Evolutionary conservation across 2,329 filamentous ascomycete genomes (phyloP).

Genomic region (Mycogone perniciosa): DNA sequence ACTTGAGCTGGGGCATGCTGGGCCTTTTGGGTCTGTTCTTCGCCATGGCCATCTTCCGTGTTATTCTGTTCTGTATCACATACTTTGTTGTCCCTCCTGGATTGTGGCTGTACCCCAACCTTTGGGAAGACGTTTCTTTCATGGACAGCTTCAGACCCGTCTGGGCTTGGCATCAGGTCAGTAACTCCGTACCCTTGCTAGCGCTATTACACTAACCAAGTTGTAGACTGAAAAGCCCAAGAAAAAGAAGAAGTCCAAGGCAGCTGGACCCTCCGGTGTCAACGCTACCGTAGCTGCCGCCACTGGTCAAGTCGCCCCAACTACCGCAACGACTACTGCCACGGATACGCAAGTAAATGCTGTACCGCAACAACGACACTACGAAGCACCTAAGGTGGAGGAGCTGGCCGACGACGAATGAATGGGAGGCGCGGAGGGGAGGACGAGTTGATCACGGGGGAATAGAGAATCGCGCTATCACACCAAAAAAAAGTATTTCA

Average conservation of each 20-base stretch:
- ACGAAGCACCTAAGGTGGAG: constrained; percentile 47
- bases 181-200: constrained; percentile 20
- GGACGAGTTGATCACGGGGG: constrained; percentile 2
- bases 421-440: background rate
- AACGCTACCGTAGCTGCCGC: constrained; percentile 44
- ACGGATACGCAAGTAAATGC: constrained; percentile 49
- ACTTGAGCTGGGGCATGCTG: constrained; percentile 89
- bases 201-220: constrained; percentile 16
- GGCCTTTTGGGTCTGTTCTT: constrained; percentile 91
- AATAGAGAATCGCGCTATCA: background rate
- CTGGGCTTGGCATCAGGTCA: constrained; percentile 97
- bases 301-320: constrained; percentile 47
- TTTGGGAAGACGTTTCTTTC: constrained; percentile 98
- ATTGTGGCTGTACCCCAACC: constrained; percentile 95
- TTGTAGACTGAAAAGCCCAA: constrained; percentile 31
- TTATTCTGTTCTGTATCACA: constrained; percentile 90
- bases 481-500: background rate
- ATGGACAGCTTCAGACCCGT: constrained; percentile 93
- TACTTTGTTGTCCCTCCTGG: constrained; percentile 80
- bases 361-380: constrained; percentile 36
- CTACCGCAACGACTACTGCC: constrained; percentile 50
- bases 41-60: constrained; percentile 91
- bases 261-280: constrained; percentile 27
- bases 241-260: constrained; percentile 52
- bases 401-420: constrained; percentile 48